These are phyloP conservation scores for Arachnomyces sp. DNA, from an alignment of 2,329 filamentous ascomycete genomes.

Conservation along the genomic window DNA sequence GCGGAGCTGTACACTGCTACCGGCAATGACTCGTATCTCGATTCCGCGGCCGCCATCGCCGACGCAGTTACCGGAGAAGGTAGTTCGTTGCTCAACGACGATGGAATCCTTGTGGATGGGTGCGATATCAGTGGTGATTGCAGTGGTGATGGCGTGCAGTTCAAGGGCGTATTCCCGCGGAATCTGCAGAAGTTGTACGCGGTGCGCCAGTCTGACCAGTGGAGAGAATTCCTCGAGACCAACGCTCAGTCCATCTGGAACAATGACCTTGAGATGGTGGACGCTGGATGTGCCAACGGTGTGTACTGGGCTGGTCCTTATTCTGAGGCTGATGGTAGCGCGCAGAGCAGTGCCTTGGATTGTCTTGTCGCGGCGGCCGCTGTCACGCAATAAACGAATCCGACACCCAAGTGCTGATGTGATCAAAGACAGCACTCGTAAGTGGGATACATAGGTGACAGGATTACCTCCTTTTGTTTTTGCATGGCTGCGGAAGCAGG, in stretches of 20 bases:
- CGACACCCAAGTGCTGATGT: too few relatives aligned
- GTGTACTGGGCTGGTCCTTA: slow-evolving; percentile 11
- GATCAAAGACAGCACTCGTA: too few relatives aligned
- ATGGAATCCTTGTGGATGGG: slow-evolving; percentile 43
- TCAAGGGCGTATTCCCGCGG: slow-evolving; percentile 61
- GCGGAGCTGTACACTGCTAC: neutral
- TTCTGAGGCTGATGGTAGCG: slow-evolving; percentile 2
- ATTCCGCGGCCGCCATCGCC: slow-evolving; percentile 39
- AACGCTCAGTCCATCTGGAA: slow-evolving; percentile 61
- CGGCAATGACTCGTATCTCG: slow-evolving; percentile 23
- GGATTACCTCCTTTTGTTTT: too few relatives aligned
- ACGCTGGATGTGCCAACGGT: slow-evolving; percentile 5
- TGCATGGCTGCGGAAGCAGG: too few relatives aligned
- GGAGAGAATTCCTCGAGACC: slow-evolving; percentile 45
- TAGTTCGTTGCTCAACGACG: slow-evolving; percentile 10
- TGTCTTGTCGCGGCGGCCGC: slow-evolving; percentile 9
- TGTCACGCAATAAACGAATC: slow-evolving; percentile 2
- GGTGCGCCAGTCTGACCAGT: slow-evolving; percentile 40
- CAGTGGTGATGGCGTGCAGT: slow-evolving; percentile 46
- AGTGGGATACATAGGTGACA: too few relatives aligned
- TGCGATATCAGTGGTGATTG: slow-evolving; percentile 42
- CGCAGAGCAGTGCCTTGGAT: slow-evolving; percentile 8
- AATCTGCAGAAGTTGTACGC: slow-evolving; percentile 52
- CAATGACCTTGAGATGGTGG: slow-evolving; percentile 32
- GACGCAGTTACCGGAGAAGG: slow-evolving; percentile 37